Base-by-base conservation (phyloP, 768 basidiomycete species). In the Mycena haematopus region DNA sequence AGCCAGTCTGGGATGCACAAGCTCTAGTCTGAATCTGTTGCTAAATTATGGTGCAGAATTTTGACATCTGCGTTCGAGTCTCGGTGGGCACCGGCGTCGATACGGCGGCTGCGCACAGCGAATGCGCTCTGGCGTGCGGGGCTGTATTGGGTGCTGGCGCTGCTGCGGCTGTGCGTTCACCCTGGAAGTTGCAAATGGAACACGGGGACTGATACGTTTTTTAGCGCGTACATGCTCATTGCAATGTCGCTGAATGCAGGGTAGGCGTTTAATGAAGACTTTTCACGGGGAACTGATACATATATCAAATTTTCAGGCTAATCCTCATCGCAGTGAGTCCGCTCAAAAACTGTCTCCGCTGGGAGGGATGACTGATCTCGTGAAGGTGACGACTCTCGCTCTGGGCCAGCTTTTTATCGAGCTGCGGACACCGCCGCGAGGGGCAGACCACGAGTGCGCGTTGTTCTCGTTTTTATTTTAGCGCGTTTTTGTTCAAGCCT, bases 211-310 rank as follows among this genome's bases (percentile, higher is more conserved):
- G n/a, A 55, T 13, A 19, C 11, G 15, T 51, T 54, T 46, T 25
- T 11, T 55, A 91, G 89, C 58, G 74, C 83, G 62, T 91, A 91
- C 69, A 91, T 92, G 89, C 80, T 92, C 17, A 77, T 88, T 54
- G 82, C 86, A 25, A 91, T 91, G 88, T 85, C 89, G 22, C 84
- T 88, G 65, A 84, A 90, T 57, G 58, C 85, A n/a, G 83, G 87
- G 90, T 90, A 69, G 73, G 88, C 79, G 19, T 29, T 40, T 55
- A 9, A 31, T 31, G 9, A 9, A 29, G 24, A 22, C 47, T n/a
- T 44, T 13, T 17, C 1, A 42, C 19, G 17, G 40, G 24, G 24
- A 45, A 10, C 60, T 60, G 52, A 61, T 60, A 29, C 24, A 35
- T 60, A 31, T n/a, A n/a, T n/a, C 24, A 24, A 22, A 31, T 45